These are phyloP conservation scores for Sicyos baderoa DNA, from an alignment of 306 rosid species.

Conservation along the genomic window DNA sequence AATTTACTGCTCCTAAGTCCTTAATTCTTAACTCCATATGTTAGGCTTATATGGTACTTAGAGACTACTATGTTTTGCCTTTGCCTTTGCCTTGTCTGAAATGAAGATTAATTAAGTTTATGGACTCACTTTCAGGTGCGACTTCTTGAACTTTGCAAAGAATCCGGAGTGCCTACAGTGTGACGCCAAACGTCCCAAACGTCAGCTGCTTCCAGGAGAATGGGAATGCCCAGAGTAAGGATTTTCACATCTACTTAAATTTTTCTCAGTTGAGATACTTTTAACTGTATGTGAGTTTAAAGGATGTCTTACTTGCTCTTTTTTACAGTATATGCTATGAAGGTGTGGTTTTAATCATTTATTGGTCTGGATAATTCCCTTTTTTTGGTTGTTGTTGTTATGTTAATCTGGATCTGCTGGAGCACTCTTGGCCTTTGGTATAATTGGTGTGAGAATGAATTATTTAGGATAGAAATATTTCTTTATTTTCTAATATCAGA, in stretches of 20 bases:
- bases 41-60: background rate
- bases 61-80: background rate
- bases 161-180: conserved; percentile 81
- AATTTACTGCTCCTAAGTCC: conserved; percentile 17
- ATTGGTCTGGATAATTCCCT: too few relatives aligned
- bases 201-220: conserved; percentile 95
- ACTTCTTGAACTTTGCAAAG: conserved; percentile 96
- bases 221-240: conserved; percentile 99
- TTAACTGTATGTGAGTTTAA: background rate
- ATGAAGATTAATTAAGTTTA: background rate
- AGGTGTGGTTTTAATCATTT: background rate
- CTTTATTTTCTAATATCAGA: background rate
- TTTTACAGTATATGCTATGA: background rate
- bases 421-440: too few relatives aligned
- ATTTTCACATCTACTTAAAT: conserved; percentile 15
- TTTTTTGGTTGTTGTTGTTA: too few relatives aligned
- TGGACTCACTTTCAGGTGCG: conserved; percentile 62
- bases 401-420: too few relatives aligned
- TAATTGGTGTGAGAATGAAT: too few relatives aligned
- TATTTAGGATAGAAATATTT: background rate
- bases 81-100: background rate
- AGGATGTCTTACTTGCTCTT: background rate
- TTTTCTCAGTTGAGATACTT: conserved; percentile 4
- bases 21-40: background rate
- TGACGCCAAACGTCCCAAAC: conserved; percentile 97